Base-by-base conservation (phyloP, 345 rosid species). In the Salix koriyanagi region DNA sequence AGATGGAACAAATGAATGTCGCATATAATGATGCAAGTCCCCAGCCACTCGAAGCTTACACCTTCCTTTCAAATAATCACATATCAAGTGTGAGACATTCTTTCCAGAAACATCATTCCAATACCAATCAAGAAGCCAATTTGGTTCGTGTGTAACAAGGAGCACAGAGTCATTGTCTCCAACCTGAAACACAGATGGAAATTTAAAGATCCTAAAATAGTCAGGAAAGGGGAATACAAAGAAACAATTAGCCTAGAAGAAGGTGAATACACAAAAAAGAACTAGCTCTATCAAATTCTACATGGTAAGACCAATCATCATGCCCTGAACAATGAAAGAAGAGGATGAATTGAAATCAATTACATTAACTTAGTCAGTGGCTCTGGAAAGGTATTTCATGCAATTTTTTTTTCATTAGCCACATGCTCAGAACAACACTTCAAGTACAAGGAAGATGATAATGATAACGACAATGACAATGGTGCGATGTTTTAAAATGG, bases 51-150 rank as follows among this genome's bases (percentile, higher is more conserved):
- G 88, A 81, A 96, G 97, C 78, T 92, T 96, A 76, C 98, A 96
- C 83, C 97, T 91, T 86, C 94, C 94, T 77, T 89, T 90, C 84
- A 96, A 85, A 84, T 86, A 87, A 79, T 91, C 96, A 80, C 90
- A 77, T 81, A 92, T 88, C 83, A 96, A 85, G 81, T 96, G 92
- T 42, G 87, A 79, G 83, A 96, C 91, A 80, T 96, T 96, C 81
- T 88, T 89, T 70, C 96, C 99, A 66, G 98, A 88, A 69, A 84
- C 84, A 52, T 79, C 80, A 76, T 85, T 85, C 96, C 97, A 91
- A 79, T 96, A 96, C 91, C 93, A 96, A 89, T 96, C 99, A 79
- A 93, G 94, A 85, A 96, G 96, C 99, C 99, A 96, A 79, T 82
- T 89, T 37, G 99, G 99, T 87, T 96, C 98, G 79, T 96, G 99